phyloP scores from a whole-genome alignment of 2,329 filamentous ascomycete species.

The Juglanconis oblonga region DNA sequence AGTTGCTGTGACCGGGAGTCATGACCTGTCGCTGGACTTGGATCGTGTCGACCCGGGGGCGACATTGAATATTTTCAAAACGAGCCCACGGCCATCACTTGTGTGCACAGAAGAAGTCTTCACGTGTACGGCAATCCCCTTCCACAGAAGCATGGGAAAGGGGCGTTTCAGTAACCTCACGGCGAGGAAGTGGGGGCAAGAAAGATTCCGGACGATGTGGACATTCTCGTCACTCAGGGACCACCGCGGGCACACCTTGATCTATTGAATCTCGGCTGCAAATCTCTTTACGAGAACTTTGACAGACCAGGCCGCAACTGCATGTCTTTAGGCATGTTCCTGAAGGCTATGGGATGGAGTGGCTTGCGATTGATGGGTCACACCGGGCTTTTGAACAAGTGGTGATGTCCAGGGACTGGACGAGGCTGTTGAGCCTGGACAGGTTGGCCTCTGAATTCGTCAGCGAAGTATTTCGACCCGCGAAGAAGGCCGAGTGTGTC shows the following conservation, averaged over 20 bases:
- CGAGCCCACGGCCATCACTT: conserved; percentile 23
- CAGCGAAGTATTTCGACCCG: not conserved
- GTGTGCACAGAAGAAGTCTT: conserved; percentile 28
- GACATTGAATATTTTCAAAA: conserved; percentile 32
- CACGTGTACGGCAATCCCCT: conserved; percentile 34
- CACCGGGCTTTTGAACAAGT: not conserved
- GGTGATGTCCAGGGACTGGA: not conserved
- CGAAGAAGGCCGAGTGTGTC: not conserved
- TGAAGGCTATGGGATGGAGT: conserved; percentile 18
- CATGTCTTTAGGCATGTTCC: conserved; percentile 38
- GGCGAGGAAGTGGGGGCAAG: conserved; percentile 27
- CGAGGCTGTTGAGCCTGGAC: not conserved
- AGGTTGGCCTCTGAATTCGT: not conserved
- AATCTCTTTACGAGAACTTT: conserved; percentile 28
- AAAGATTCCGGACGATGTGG: conserved; percentile 24
- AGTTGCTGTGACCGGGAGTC: conserved; percentile 45
- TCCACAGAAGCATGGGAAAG: conserved; percentile 32
- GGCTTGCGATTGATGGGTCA: not conserved
- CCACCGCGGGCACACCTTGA: conserved; percentile 33
- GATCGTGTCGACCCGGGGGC: conserved; percentile 21
- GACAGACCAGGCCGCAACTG: conserved; percentile 29
- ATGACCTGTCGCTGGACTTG: conserved; percentile 28
- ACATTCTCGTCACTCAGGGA: conserved; percentile 34
- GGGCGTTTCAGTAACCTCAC: conserved; percentile 40
- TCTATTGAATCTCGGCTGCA: conserved; percentile 25